Evolutionary conservation across 2,329 filamentous ascomycete genomes (phyloP), one percentile per base, ranked within the genome.

Genomic region (Neonectria sp.): DNA sequence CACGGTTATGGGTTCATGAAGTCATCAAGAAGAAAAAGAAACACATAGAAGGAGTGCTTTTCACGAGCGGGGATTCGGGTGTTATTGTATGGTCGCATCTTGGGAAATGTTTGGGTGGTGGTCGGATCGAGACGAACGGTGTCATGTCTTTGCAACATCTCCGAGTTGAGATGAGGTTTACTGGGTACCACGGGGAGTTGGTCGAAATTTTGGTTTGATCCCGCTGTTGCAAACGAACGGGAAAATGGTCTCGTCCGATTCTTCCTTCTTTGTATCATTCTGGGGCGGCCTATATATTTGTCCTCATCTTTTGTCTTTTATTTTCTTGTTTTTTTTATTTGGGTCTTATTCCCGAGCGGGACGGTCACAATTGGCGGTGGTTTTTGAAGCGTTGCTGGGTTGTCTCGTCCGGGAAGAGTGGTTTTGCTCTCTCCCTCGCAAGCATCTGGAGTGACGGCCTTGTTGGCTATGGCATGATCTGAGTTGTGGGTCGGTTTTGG

Each of bases 41-140:
- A 80, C 84, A 85, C 73, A 85, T 86, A 86, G 88, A 76, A 72
- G 74, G 75, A 72, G 74, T 78, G 75, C 73, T 75, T 77, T 76
- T 73, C 73, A 74, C 69, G 76, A 77, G 73, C 70, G 78, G 76
- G 71, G 71, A 71, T 71, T 68, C 65, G 68, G 75, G 77, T 79
- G 76, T 77, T 74, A 78, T 83, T 81, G 81, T 79, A 77, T 79
- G 73, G 77, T 79, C 75, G 76, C 75, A 77, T 77, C 78, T 66
- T 75, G 77, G 76, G 73, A 76, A 75, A 74, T 71, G 72, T 70
- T 76, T 74, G 71, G 75, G 73, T 69, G 74, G 77, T 73, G 76
- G 79, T 77, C 74, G 76, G 77, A 71, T 74, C 63, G 73, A 79
- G 77, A 79, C 69, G 74, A 81, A 78, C 76, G 78, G 76, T 78